Evolutionary conservation across 2,329 filamentous ascomycete species (phyloP).

Genomic region (Gnomoniopsis sp.): DNA sequence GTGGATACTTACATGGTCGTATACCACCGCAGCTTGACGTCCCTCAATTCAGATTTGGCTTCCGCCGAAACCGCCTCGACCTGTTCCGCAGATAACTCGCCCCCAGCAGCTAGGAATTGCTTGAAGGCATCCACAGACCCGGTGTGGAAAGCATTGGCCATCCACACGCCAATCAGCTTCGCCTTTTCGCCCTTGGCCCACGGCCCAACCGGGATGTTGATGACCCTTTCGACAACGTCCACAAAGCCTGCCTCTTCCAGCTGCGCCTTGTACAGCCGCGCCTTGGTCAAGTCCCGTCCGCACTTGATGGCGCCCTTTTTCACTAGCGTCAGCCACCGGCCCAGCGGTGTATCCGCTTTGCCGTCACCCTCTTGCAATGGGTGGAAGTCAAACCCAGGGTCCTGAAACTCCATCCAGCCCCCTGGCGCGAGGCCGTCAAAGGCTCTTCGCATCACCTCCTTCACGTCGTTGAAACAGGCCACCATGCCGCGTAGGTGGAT

Average conservation of each 20-base stretch:
- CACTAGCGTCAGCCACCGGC: background rate
- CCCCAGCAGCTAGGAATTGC: background rate
- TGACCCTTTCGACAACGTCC: background rate
- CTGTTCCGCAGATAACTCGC: background rate
- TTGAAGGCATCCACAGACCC: background rate
- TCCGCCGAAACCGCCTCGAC: background rate
- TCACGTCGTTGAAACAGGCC: constrained; percentile 1
- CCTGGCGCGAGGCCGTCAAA: background rate
- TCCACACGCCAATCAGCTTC: background rate
- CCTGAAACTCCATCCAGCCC: background rate
- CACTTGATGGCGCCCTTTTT: background rate
- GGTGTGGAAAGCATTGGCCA: background rate
- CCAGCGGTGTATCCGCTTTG: background rate
- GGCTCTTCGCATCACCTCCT: background rate
- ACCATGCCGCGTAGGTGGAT: background rate
- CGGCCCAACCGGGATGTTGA: background rate
- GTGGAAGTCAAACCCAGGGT: background rate
- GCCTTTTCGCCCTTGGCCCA: background rate
- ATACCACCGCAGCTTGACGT: background rate
- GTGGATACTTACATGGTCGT: background rate
- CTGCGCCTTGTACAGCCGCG: background rate
- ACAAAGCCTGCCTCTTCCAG: background rate
- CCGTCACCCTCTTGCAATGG: background rate
- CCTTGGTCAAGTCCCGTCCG: background rate
- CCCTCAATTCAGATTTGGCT: background rate